A percentile compares a stretch with the other conserved stretches of the same genome.
These are phyloP conservation scores for Coemansia javaensis DNA, from an alignment of 192 early-diverging fungal genomes.

Conservation along the genomic window DNA sequence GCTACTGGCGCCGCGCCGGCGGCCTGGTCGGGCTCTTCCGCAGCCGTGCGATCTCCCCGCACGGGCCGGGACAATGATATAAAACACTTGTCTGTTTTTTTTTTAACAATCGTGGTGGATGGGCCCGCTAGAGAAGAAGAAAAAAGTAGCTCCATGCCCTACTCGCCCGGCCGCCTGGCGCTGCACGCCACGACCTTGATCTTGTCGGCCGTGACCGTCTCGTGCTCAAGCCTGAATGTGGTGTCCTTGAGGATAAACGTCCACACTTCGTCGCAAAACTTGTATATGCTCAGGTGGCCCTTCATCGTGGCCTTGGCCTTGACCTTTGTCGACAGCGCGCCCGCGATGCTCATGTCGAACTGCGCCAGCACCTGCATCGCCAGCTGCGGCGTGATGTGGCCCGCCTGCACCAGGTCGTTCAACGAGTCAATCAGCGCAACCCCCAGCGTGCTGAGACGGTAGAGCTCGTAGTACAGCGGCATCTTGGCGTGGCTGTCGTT, in stretches of 20 bases:
- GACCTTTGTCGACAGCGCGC: slow-evolving; percentile 77
- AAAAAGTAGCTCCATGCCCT: too few relatives aligned
- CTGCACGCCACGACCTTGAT: slow-evolving; percentile 96
- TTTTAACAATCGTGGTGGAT: too few relatives aligned
- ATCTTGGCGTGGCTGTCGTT: too few relatives aligned
- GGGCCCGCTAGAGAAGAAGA: too few relatives aligned
- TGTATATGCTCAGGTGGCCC: slow-evolving; percentile 76
- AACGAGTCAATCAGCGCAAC: slow-evolving; percentile 91
- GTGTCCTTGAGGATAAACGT: slow-evolving; percentile 87
- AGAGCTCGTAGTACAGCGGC: slow-evolving; percentile 69
- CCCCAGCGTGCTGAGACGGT: slow-evolving; percentile 76
- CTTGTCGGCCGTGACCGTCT: slow-evolving; percentile 74
- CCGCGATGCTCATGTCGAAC: slow-evolving; percentile 71
- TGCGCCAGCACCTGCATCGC: slow-evolving; percentile 88
- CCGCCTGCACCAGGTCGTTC: slow-evolving; percentile 88
- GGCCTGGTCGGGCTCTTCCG: slow-evolving; percentile 32
- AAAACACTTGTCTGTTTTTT: too few relatives aligned
- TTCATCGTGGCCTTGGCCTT: slow-evolving; percentile 77
- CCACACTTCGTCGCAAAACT: slow-evolving; percentile 98
- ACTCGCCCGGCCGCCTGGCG: slow-evolving; percentile 66
- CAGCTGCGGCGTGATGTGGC: slow-evolving; percentile 85
- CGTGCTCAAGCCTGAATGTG: slow-evolving; percentile 85
- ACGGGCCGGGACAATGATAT: too few relatives aligned
- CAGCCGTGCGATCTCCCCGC: neutral
- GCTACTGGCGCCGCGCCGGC: slow-evolving; percentile 31